phyloP scores from a whole-genome alignment of 2,329 filamentous ascomycete species.

The Rhynchosporium secalis region DNA sequence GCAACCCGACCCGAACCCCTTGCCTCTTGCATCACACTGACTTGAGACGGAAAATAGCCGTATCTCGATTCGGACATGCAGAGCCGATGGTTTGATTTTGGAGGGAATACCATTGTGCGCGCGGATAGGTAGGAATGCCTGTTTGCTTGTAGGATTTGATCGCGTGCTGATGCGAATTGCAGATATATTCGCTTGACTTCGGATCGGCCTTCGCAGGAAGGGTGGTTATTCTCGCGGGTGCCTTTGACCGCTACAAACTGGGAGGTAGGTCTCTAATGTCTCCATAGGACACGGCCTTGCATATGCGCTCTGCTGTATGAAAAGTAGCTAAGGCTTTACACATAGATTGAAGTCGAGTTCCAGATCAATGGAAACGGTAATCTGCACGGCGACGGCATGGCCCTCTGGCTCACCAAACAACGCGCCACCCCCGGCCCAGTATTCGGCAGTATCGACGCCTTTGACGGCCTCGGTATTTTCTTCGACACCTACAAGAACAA shows the following conservation, averaged over 20 bases:
- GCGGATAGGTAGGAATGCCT: conserved; percentile 61
- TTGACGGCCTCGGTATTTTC: conserved; percentile 89
- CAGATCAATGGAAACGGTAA: conserved; percentile 86
- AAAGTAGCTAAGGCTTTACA: background rate
- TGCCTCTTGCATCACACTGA: conserved; percentile 15
- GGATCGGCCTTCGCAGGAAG: conserved; percentile 84
- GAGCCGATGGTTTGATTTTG: conserved; percentile 98
- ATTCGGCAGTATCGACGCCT: conserved; percentile 84
- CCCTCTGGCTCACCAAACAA: conserved; percentile 97
- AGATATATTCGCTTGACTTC: conserved; percentile 92
- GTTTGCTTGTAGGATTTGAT: background rate
- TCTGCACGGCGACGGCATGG: conserved; percentile 94
- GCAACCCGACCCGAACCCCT: conserved; percentile 1
- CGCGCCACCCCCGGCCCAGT: conserved; percentile 78
- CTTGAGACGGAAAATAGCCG: conserved; percentile 56
- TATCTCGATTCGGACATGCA: conserved; percentile 98
- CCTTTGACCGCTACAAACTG: conserved; percentile 97
- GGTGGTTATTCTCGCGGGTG: conserved; percentile 92
- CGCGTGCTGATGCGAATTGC: conserved; percentile 34
- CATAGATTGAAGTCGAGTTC: conserved; percentile 85
- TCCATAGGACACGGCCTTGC: background rate
- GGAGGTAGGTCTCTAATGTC: conserved; percentile 57
- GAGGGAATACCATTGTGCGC: conserved; percentile 85
- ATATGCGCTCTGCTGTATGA: background rate
- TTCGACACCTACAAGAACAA: conserved; percentile 99